These are phyloP conservation scores for Moesziomyces parantarcticus DNA, from an alignment of 1,284 basidiomycete species.

Conservation along the genomic window DNA sequence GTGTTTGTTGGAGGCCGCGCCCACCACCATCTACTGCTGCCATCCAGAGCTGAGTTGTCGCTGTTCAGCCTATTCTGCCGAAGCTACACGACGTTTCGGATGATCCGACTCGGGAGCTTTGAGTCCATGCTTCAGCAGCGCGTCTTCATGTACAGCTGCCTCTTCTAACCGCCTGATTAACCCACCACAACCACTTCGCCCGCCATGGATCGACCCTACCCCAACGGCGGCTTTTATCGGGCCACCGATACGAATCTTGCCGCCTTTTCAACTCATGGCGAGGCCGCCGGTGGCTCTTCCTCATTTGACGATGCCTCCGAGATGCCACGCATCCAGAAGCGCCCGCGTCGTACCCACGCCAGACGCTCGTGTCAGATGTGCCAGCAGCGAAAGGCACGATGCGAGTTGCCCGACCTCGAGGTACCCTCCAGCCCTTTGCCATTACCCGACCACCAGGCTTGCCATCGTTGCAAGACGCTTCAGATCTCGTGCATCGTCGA, in stretches of 20 bases:
- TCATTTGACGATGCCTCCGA: conserved; percentile 10
- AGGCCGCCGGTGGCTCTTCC: neutral
- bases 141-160: neutral
- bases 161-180: neutral
- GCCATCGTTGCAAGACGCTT: conserved; percentile 37
- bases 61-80: too few relatives aligned
- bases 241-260: neutral
- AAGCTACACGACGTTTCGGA: too few relatives aligned
- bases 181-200: too few relatives aligned
- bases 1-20: too few relatives aligned
- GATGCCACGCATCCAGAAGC: conserved; percentile 30
- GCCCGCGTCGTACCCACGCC: conserved; percentile 38
- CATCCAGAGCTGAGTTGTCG: too few relatives aligned
- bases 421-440: conserved; percentile 34
- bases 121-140: too few relatives aligned
- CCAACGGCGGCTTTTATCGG: neutral
- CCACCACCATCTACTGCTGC: too few relatives aligned
- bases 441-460: conserved; percentile 32
- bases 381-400: conserved; percentile 46
- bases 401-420: conserved; percentile 40
- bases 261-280: neutral
- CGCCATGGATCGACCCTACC: neutral
- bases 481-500: conserved; percentile 46
- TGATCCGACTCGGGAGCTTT: too few relatives aligned
- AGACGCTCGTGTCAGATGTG: conserved; percentile 48